A percentile compares a stretch with the other conserved stretches of the same genome.
Evolutionary conservation across 495 filamentous ascomycete species (phyloP).

Genomic region (Xylaria flabelliformis): DNA sequence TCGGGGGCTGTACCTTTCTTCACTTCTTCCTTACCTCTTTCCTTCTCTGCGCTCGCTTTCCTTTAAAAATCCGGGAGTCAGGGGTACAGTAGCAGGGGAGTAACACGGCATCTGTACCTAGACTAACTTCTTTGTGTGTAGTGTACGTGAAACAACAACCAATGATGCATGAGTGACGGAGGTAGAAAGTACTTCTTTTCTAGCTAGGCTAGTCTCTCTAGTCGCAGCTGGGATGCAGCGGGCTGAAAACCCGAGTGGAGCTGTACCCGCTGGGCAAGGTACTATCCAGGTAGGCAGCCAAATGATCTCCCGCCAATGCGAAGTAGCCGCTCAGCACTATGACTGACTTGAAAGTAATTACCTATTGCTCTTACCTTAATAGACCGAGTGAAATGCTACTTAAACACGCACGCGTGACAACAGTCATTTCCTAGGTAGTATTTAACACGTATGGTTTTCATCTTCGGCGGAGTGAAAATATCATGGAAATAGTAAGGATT

Average conservation of each 20-base stretch:
- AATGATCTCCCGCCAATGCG: conserved; percentile 25
- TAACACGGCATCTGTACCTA: neutral
- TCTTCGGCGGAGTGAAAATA: neutral
- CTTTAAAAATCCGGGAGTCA: conserved; percentile 21
- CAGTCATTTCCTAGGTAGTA: neutral
- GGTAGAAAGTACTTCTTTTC: neutral
- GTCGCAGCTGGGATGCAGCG: conserved; percentile 22
- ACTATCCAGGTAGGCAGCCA: neutral
- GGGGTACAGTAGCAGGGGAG: conserved; percentile 1
- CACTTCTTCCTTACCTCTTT: neutral
- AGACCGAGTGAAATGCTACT: neutral
- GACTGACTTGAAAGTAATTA: neutral
- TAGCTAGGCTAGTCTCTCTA: neutral
- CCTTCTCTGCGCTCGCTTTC: conserved; percentile 18
- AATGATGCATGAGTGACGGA: accelerated
- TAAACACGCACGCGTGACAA: neutral
- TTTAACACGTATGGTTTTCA: neutral
- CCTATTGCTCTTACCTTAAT: neutral
- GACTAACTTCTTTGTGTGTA: neutral
- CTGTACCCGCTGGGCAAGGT: neutral
- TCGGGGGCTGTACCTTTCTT: neutral
- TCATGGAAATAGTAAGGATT: neutral
- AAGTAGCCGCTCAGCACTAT: neutral
- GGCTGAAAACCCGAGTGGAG: conserved; percentile 29
- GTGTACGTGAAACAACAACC: neutral